Conservation (phyloP, 768 basidiomycete species). For the Pleurotus eryngii region DNA sequence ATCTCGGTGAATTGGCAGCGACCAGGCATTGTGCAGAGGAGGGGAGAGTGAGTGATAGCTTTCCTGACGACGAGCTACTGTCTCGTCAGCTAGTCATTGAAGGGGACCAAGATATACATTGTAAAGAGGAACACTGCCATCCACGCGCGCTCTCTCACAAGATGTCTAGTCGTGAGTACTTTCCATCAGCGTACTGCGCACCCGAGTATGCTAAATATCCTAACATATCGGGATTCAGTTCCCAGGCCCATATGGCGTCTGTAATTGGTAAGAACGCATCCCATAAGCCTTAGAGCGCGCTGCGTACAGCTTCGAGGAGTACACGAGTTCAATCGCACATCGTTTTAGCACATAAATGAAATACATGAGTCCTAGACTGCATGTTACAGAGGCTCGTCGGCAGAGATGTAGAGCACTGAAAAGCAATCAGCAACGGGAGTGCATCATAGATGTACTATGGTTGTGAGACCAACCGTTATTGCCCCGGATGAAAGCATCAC, state of each 20-base stretch:
- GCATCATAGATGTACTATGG: neutral
- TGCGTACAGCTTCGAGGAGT: neutral
- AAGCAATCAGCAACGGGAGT: conserved; percentile 6
- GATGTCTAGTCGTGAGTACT: conserved; percentile 4
- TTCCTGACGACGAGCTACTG: no score
- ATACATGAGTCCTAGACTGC: neutral
- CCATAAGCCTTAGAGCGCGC: no score
- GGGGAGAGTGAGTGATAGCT: neutral
- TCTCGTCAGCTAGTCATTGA: neutral
- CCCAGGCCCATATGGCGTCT: neutral
- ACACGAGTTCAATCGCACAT: neutral
- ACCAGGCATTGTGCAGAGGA: neutral
- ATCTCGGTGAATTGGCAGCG: neutral
- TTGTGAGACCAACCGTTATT: conserved; percentile 67
- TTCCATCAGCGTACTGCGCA: neutral
- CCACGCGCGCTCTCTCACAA: neutral
- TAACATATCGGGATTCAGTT: no score
- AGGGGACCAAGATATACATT: neutral
- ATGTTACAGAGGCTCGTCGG: conserved; percentile 53
- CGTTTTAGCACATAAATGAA: neutral
- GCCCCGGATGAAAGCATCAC: conserved; percentile 93
- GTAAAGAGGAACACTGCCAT: neutral
- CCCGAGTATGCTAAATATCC: neutral
- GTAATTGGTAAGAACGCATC: neutral
- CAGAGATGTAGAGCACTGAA: conserved; percentile 76